phyloP scores from a whole-genome alignment of 495 filamentous ascomycete genomes.

The Penicillium canariense region DNA sequence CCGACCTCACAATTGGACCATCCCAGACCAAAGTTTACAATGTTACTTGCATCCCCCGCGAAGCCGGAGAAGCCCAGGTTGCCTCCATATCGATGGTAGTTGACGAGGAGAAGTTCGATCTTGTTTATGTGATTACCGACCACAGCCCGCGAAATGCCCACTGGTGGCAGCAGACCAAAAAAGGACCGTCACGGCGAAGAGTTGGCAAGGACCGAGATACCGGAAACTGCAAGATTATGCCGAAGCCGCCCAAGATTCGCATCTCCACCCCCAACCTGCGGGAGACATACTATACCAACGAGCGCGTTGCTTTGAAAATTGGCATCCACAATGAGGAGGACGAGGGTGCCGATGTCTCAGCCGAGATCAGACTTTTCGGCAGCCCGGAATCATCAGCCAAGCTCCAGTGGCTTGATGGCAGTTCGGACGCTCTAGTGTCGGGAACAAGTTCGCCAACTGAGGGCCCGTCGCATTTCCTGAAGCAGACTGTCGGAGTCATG shows the following conservation, averaged over 20 bases:
- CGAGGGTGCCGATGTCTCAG: constrained; percentile 64
- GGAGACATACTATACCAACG: constrained; percentile 79
- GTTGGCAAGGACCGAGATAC: constrained; percentile 42
- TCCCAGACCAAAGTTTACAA: constrained; percentile 68
- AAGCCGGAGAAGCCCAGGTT: constrained; percentile 72
- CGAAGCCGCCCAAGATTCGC: constrained; percentile 89
- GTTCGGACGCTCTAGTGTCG: constrained; percentile 14
- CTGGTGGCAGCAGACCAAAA: constrained; percentile 56
- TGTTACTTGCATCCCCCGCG: constrained; percentile 69
- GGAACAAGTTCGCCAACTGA: constrained; percentile 32
- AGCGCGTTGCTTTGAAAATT: constrained; percentile 64
- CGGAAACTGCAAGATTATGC: constrained; percentile 62
- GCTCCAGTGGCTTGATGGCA: constrained; percentile 45
- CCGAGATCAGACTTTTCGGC: constrained; percentile 68
- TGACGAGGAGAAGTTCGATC: constrained; percentile 61
- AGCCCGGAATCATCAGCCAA: constrained; percentile 50
- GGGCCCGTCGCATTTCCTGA: constrained; percentile 34
- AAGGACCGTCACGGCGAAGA: constrained; percentile 35
- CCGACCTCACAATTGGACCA: constrained; percentile 67
- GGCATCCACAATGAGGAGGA: constrained; percentile 82
- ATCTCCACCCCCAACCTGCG: constrained; percentile 59
- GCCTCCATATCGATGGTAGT: constrained; percentile 62
- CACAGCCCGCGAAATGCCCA: constrained; percentile 38
- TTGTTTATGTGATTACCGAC: constrained; percentile 61
- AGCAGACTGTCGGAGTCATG: constrained; percentile 44